Evolutionary conservation across 2,329 filamentous ascomycete genomes (phyloP).

Genomic region (Pseudogymnoascus sp.): DNA sequence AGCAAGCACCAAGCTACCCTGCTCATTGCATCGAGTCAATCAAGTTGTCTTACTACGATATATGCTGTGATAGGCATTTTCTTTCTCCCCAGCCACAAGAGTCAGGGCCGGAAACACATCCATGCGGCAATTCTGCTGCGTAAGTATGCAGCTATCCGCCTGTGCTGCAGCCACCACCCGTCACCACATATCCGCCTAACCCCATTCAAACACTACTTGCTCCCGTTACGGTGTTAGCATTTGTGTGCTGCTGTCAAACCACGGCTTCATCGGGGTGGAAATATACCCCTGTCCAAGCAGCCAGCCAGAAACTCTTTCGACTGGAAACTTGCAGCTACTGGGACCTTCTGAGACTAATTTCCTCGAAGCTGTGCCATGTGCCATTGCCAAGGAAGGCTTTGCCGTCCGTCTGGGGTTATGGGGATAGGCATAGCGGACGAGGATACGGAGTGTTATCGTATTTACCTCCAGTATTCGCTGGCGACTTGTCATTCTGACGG

Average conservation of each 20-base stretch:
- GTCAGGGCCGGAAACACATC: constrained; percentile 20
- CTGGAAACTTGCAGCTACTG: constrained; percentile 9
- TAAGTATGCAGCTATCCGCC: constrained; percentile 39
- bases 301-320: constrained; percentile 19
- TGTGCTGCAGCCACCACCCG: constrained; percentile 26
- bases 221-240: constrained; percentile 26
- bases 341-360: constrained; percentile 10
- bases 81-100: constrained; percentile 40
- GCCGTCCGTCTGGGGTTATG: not conserved
- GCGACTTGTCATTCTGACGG: not conserved
- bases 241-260: constrained; percentile 28
- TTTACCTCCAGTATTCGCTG: constrained; percentile 4
- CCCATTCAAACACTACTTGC: constrained; percentile 27
- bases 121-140: constrained; percentile 33
- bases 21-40: constrained; percentile 46
- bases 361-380: constrained; percentile 2
- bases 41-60: constrained; percentile 29
- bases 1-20: constrained; percentile 7
- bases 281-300: constrained; percentile 21
- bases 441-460: not conserved
- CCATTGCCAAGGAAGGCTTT: not conserved
- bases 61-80: constrained; percentile 32
- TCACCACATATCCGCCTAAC: constrained; percentile 21
- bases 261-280: constrained; percentile 20
- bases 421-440: not conserved